Evolutionary conservation across 371 early-diverging fungal genomes (phyloP).

Genomic region (Apophysomyces ossiformis): DNA sequence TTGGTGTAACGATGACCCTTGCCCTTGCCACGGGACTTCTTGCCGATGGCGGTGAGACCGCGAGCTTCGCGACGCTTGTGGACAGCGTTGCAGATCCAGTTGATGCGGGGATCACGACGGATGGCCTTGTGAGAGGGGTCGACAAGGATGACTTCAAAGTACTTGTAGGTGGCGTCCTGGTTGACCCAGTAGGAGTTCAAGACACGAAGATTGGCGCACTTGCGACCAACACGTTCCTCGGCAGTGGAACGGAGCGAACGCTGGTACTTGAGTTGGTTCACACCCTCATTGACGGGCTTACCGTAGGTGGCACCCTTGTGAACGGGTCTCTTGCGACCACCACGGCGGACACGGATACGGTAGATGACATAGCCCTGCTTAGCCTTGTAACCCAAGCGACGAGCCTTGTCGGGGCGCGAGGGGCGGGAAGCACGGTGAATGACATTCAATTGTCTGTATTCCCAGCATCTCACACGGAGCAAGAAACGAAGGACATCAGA

Average conservation of each 20-base stretch:
- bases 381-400: conserved; percentile 99
- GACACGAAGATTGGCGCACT: conserved; percentile 94
- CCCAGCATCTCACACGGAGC: conserved; percentile 98
- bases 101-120: conserved; percentile 97
- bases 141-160: conserved; percentile 98
- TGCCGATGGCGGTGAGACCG: conserved; percentile 97
- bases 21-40: conserved; percentile 97
- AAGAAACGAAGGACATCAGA: conserved; percentile 99
- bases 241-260: conserved; percentile 93
- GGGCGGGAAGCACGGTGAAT: conserved; percentile 98
- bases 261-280: conserved; percentile 97
- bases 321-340: conserved; percentile 95
- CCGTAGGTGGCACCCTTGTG: conserved; percentile 98
- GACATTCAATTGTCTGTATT: conserved; percentile 97
- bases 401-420: conserved; percentile 99
- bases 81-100: conserved; percentile 97
- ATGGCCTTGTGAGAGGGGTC: conserved; percentile 97
- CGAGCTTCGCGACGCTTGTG: conserved; percentile 57
- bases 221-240: conserved; percentile 97
- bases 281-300: conserved; percentile 98
- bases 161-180: conserved; percentile 98
- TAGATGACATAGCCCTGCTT: conserved; percentile 99
- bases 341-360: conserved; percentile 98
- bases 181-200: conserved; percentile 99
- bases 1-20: conserved; percentile 98